phyloP scores from a whole-genome alignment of 1,139 yeast genomes.

The Lodderomyces oxycetoniae region DNA sequence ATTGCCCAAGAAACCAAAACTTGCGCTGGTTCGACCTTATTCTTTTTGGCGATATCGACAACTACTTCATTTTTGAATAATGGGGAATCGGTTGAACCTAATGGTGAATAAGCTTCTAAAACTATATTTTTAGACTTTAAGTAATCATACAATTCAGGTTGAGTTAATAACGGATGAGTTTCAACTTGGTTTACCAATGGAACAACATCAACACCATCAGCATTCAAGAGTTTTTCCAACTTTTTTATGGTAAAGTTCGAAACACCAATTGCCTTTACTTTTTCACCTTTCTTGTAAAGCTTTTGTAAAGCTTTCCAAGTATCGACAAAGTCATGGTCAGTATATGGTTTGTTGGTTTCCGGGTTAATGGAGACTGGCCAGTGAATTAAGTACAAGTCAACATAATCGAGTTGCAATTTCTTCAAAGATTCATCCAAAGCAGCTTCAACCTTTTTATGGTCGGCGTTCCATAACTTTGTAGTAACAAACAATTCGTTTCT shows the following conservation, averaged over 20 bases:
- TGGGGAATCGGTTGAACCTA: conserved; percentile 55
- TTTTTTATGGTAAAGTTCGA: conserved; percentile 50
- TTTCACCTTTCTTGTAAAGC: conserved; percentile 48
- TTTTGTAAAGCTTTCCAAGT: conserved; percentile 70
- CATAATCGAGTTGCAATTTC: conserved; percentile 69
- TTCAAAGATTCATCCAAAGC: conserved; percentile 61
- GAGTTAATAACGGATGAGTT: conserved; percentile 56
- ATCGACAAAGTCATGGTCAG: conserved; percentile 53
- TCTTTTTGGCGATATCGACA: conserved; percentile 39
- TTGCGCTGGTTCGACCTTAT: conserved; percentile 40
- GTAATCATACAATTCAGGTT: conserved; percentile 41
- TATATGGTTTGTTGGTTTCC: conserved; percentile 19
- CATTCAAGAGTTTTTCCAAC: conserved; percentile 42
- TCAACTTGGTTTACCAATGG: conserved; percentile 59
- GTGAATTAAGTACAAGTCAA: conserved; percentile 79
- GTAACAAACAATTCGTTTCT: conserved; percentile 72
- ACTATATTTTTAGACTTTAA: conserved; percentile 40
- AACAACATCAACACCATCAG: conserved; percentile 35
- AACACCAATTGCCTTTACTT: conserved; percentile 57
- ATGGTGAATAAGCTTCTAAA: conserved; percentile 56
- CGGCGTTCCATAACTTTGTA: conserved; percentile 73
- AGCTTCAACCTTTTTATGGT: conserved; percentile 54
- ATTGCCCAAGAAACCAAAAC: conserved; percentile 53
- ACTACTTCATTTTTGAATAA: conserved; percentile 40
- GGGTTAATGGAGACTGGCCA: conserved; percentile 69